These are phyloP conservation scores for Leccinum rimulosum DNA, from an alignment of 768 basidiomycete species.

Conservation along the genomic window DNA sequence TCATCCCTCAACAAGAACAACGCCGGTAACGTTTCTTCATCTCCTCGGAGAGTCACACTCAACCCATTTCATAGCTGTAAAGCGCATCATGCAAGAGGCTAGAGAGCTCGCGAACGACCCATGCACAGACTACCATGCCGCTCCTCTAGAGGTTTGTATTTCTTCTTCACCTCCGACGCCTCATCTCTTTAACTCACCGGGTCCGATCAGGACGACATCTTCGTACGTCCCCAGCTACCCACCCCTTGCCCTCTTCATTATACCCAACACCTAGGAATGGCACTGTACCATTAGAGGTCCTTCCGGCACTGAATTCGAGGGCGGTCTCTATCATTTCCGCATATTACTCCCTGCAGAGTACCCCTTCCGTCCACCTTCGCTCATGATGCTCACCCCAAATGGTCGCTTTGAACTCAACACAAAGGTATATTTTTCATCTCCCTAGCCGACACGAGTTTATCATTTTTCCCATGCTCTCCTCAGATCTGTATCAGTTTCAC, in stretches of 20 bases:
- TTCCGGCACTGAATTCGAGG: conserved; percentile 85
- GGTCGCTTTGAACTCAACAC: conserved; percentile 97
- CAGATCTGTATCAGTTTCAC: conserved; percentile 94
- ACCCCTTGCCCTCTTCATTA: conserved; percentile 20
- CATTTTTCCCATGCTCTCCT: conserved; percentile 8
- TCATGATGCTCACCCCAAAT: conserved; percentile 94
- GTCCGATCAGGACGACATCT: conserved; percentile 72
- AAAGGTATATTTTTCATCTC: conserved; percentile 55
- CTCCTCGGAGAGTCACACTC: neutral
- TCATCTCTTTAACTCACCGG: conserved; percentile 8
- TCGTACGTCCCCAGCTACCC: conserved; percentile 47
- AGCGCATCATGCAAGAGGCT: conserved; percentile 97
- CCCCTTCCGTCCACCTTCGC: conserved; percentile 93
- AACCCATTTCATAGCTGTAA: conserved; percentile 59
- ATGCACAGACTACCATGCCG: conserved; percentile 83
- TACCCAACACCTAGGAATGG: conserved; percentile 62
- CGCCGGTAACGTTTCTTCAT: conserved; percentile 53
- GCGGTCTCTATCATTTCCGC: conserved; percentile 94
- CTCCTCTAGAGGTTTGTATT: conserved; percentile 62
- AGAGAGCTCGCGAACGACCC: conserved; percentile 83
- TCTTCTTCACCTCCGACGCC: conserved; percentile 13
- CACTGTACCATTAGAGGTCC: conserved; percentile 96
- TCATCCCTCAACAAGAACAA: conserved; percentile 83
- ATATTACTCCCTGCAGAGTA: conserved; percentile 90
- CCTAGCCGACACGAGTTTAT: conserved; percentile 13